Evolutionary conservation across 345 rosid species (phyloP), one percentile per base, ranked within the genome.

Genomic region (Trapa bicornis): DNA sequence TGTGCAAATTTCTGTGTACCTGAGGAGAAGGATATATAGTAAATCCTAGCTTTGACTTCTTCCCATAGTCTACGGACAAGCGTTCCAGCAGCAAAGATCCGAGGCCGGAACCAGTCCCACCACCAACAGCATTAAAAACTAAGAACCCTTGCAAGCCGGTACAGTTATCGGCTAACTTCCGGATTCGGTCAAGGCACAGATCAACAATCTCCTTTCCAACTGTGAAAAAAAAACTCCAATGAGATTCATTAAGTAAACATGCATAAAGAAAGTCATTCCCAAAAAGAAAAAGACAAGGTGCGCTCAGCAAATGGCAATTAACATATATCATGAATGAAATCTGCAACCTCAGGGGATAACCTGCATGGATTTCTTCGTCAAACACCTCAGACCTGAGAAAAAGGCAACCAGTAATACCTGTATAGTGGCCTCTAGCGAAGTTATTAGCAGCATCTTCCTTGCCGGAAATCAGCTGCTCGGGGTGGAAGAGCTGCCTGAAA

Each of bases 391-490:
- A 12, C 32, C 37, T 58, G 37, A 11, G 4, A 58, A 58, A 58
- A 5, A 22, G 29, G 4, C 37, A 61, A 33, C 35, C 38, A 14
- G n/a, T 4, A n/a, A 17, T 41, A 83, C 90, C 85, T 2, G 87
- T 85, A 10, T 85, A 85, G 67, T 85, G 90, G 10, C 90, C 87
- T 74, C 90, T 80, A 7, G 87, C 90, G 39, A 85, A 85, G 78
- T 85, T 85, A 68, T 85, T 85, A 0, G 90, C 90, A 6, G 87
- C 90, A 15, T 85, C 90, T 70, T 85, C 90, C 81, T 85, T 85
- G 9, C 90, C 87, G 42, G 87, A 85, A 38, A 83, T 85, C 65
- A 86, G 84, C 76, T 85, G 89, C 81, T 85, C 89, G 0, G 87
- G 89, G 71, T 22, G 29, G 29, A 22, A 22, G 29, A 22, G 29